phyloP scores from a whole-genome alignment of 164 flowering plant species.

The Piper betle region DNA sequence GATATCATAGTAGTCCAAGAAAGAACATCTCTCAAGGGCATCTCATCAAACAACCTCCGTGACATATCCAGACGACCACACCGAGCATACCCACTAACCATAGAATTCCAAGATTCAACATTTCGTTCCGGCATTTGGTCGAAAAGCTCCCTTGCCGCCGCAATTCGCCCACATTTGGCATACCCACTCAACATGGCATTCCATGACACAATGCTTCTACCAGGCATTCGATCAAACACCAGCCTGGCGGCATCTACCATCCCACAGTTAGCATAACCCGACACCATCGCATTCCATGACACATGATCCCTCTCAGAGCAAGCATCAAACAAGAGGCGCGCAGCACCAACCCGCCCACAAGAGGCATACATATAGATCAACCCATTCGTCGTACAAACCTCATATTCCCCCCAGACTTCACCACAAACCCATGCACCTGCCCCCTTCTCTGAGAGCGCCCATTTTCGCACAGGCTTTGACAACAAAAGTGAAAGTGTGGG shows the following conservation, averaged over 20 bases:
- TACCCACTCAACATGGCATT: slow-evolving; percentile 10
- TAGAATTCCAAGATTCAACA: slow-evolving; percentile 9
- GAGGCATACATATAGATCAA: slow-evolving; percentile 11
- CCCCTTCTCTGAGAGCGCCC: slow-evolving; percentile 5
- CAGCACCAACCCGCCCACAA: slow-evolving; percentile 1
- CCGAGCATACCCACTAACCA: slow-evolving; percentile 7
- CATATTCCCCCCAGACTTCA: slow-evolving; percentile 6
- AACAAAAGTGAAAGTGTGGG: slow-evolving; percentile 8
- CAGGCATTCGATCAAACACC: slow-evolving; percentile 8
- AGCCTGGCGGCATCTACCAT: neutral
- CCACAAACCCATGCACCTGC: slow-evolving; percentile 5
- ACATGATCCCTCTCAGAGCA: slow-evolving; percentile 3
- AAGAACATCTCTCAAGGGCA: slow-evolving; percentile 7
- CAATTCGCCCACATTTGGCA: slow-evolving; percentile 3
- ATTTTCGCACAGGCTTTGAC: slow-evolving; percentile 9
- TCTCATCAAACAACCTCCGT: slow-evolving; percentile 6
- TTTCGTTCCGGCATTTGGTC: slow-evolving; percentile 8
- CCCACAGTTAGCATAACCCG: slow-evolving; percentile 6
- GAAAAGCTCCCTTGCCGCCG: slow-evolving; percentile 7
- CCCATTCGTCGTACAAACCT: slow-evolving; percentile 6
- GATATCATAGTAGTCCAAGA: slow-evolving; percentile 12
- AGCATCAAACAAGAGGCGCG: slow-evolving; percentile 3
- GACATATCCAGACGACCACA: slow-evolving; percentile 3
- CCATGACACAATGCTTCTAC: slow-evolving; percentile 7
- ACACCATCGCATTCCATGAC: slow-evolving; percentile 11